phyloP scores from a whole-genome alignment of 495 filamentous ascomycete genomes.

The Filosporella fistucella region DNA sequence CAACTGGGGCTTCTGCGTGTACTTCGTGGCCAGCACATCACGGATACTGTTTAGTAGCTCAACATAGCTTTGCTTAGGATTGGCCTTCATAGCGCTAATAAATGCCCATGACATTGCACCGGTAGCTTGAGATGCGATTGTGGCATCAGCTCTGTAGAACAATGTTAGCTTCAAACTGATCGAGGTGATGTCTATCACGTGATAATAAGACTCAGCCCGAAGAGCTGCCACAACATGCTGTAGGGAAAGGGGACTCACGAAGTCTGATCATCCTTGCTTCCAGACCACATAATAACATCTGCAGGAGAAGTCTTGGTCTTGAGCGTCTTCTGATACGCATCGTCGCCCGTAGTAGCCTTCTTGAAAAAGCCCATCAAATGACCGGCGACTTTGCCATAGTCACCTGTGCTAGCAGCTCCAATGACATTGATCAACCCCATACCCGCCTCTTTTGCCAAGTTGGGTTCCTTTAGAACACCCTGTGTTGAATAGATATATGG shows the following conservation, averaged over 20 bases:
- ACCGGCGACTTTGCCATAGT: conserved; percentile 73
- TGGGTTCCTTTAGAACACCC: conserved; percentile 94
- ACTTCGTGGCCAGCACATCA: conserved; percentile 79
- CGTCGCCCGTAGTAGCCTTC: conserved; percentile 79
- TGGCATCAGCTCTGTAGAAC: conserved; percentile 48
- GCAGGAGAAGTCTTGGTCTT: conserved; percentile 88
- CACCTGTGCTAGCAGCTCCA: conserved; percentile 82
- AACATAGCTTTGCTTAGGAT: conserved; percentile 95
- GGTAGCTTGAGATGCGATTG: conserved; percentile 74
- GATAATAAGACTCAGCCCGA: neutral
- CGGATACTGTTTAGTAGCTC: conserved; percentile 91
- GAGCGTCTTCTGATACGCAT: conserved; percentile 69
- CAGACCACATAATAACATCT: conserved; percentile 95
- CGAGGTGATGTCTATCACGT: neutral
- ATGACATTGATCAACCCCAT: conserved; percentile 86
- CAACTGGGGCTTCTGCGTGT: conserved; percentile 91
- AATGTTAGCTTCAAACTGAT: conserved; percentile 10
- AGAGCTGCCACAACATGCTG: neutral
- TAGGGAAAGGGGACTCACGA: conserved; percentile 6
- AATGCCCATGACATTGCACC: conserved; percentile 98
- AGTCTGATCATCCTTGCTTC: conserved; percentile 91
- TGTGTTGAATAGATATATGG: conserved; percentile 94
- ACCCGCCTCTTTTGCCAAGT: conserved; percentile 92
- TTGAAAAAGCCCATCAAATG: conserved; percentile 84
- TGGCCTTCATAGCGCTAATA: conserved; percentile 86